Base-by-base conservation (phyloP, 768 basidiomycete species). In the Harrya chromipes region DNA sequence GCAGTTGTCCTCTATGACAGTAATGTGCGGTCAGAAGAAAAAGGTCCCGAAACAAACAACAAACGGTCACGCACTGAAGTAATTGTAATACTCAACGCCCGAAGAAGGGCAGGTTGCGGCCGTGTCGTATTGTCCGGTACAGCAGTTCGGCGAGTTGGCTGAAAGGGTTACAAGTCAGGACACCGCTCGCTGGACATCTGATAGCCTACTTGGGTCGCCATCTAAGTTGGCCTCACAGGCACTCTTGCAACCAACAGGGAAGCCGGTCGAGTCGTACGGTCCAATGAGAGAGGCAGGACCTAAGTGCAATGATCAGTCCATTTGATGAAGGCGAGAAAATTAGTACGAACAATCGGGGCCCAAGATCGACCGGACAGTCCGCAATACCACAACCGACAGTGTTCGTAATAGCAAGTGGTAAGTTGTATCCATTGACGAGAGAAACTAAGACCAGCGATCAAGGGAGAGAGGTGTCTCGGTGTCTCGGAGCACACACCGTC, bases 81-180 rank as follows among this genome's bases (percentile, higher is more conserved):
- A 79, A 46, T 52, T 62, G 56, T 75, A 75, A 57, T 66, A 71
- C 17, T 45, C 53, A 9, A 74, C 72, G 20, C 70, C 71, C 4
- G 77, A 77, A 11, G 70, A 54, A 13, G 82, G 83, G 62, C 84
- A 86, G 0, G 82, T 84, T 10, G 58, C 65, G 1, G 81, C 65
- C 5, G 79, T 82, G 62, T 64, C 67, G 66, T 76, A 70, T 36
- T 61, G 64, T 10, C 85, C 85, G 14, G 76, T 76, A 70, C 85
- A 87, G 65, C 85, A 86, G 59, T 85, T 83, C 5, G 74, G 65
- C 20, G 82, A 83, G 67, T 86, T 76, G 31, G 55, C 81, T 80
- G 42, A 6, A 35, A 23, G 27, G 43, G 35, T 20, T 39, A 37
- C 33, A 19, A 19, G 19, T 56, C 11, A 54, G 46, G 21, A 35